A percentile compares a stretch with the other conserved stretches of the same genome.
Conservation (phyloP, 805 yeast species). For the Yamadazyma olivae region DNA sequence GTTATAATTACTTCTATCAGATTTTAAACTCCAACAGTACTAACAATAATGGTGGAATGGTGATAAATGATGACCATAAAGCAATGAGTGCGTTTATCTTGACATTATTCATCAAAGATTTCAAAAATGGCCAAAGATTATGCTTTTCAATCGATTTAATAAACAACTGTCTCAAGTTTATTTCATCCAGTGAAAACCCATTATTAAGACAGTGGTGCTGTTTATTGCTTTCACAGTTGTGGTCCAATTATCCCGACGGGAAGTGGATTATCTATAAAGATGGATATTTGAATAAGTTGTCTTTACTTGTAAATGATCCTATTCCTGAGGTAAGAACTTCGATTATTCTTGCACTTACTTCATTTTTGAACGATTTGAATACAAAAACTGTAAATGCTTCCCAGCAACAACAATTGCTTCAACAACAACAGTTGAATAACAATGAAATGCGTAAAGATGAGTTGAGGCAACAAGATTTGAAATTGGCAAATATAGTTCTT, state of each 20-base stretch:
- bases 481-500: conserved; percentile 65
- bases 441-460: conserved; percentile 41
- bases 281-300: conserved; percentile 55
- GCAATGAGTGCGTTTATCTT: conserved; percentile 95
- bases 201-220: conserved; percentile 91
- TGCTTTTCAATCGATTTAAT: conserved; percentile 75
- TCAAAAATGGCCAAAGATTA: conserved; percentile 72
- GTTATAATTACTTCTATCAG: conserved; percentile 80
- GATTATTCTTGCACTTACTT: conserved; percentile 66
- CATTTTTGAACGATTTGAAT: conserved; percentile 53
- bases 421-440: conserved; percentile 12
- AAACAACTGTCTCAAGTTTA: conserved; percentile 60
- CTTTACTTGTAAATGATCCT: conserved; percentile 71
- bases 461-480: conserved; percentile 64
- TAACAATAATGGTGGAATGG: conserved; percentile 21
- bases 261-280: conserved; percentile 67
- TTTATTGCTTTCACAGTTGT: conserved; percentile 70
- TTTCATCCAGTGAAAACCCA: conserved; percentile 77
- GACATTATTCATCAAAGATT: conserved; percentile 79
- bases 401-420: conserved; percentile 15
- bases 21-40: conserved; percentile 52
- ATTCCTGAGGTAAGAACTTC: conserved; percentile 95
- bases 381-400: conserved; percentile 10
- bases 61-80: conserved; percentile 75
- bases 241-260: conserved; percentile 71